phyloP scores from a whole-genome alignment of 2,329 filamentous ascomycete genomes.

The Dactylellina haptotyla region DNA sequence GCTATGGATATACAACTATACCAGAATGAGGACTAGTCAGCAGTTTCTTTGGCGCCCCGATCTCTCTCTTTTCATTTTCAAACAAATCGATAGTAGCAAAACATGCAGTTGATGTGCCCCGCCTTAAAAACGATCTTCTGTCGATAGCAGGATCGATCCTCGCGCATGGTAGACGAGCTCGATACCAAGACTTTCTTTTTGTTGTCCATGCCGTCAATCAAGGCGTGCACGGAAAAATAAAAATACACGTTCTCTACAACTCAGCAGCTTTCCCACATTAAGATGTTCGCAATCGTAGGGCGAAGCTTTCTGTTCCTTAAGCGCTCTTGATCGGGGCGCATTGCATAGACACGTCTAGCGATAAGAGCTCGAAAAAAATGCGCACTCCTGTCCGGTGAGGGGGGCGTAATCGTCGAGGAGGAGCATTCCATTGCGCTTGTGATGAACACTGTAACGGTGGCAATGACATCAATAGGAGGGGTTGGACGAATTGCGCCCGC shows the following conservation, averaged over 20 bases:
- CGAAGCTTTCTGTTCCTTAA: not conserved
- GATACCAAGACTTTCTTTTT: slow-evolving; percentile 35
- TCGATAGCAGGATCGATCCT: slow-evolving; percentile 3
- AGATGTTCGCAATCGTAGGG: not conserved
- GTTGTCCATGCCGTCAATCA: slow-evolving; percentile 7
- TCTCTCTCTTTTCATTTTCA: not conserved
- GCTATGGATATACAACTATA: slow-evolving; percentile 18
- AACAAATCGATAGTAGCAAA: slow-evolving; percentile 35
- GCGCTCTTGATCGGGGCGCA: not conserved
- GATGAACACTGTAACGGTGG: not conserved
- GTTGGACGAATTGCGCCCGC: not conserved
- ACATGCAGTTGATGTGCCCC: slow-evolving; percentile 15
- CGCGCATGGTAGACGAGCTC: slow-evolving; percentile 44
- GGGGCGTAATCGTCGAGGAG: not conserved
- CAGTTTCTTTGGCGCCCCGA: slow-evolving; percentile 1
- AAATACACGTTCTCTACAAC: not conserved
- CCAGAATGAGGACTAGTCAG: slow-evolving; percentile 3
- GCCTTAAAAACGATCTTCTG: slow-evolving; percentile 44
- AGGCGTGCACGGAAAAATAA: not conserved
- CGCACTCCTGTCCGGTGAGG: not conserved
- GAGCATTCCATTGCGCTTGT: not conserved
- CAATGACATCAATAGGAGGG: slow-evolving; percentile 10
- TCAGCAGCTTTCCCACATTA: not conserved
- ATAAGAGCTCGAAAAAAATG: slow-evolving; percentile 1
- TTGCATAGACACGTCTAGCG: slow-evolving; percentile 7